These are phyloP conservation scores for Malania oleifera DNA, from an alignment of 164 flowering plant genomes.

Conservation along the genomic window DNA sequence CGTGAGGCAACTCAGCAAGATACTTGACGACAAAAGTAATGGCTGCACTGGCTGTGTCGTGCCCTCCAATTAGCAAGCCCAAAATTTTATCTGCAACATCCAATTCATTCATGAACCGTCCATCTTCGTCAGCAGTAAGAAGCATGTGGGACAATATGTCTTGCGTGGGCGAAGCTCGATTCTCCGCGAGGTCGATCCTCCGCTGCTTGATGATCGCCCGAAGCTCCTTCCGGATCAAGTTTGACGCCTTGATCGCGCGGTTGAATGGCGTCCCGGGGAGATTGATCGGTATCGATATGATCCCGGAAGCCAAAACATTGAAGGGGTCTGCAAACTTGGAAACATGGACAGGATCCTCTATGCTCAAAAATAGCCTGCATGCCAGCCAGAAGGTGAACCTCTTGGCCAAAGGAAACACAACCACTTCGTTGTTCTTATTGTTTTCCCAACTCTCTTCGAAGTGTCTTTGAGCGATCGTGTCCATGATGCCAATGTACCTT, in stretches of 20 bases:
- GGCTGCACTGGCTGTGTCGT: constrained; percentile 9
- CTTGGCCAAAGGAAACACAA: background rate
- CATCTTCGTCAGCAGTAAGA: constrained; percentile 3
- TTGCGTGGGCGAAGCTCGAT: background rate
- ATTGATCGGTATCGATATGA: constrained; percentile 7
- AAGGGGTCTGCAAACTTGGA: background rate
- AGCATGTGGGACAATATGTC: constrained; percentile 12
- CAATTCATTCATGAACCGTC: constrained; percentile 5
- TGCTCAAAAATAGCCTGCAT: background rate
- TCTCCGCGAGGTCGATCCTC: background rate
- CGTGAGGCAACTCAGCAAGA: constrained; percentile 10
- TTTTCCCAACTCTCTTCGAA: background rate
- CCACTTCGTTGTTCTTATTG: background rate
- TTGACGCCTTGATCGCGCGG: constrained; percentile 6
- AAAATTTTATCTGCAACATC: constrained; percentile 8
- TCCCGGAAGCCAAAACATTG: background rate
- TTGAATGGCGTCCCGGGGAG: constrained; percentile 15
- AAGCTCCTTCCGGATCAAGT: constrained; percentile 3
- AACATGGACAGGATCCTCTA: background rate
- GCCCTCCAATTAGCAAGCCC: constrained; percentile 11
- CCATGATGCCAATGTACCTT: background rate
- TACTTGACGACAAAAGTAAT: constrained; percentile 10
- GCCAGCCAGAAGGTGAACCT: background rate
- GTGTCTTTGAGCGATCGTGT: background rate
- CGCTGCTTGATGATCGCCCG: constrained; percentile 3